phyloP scores from a whole-genome alignment of 2,329 filamentous ascomycete species.

The Exophiala aquamarina region DNA sequence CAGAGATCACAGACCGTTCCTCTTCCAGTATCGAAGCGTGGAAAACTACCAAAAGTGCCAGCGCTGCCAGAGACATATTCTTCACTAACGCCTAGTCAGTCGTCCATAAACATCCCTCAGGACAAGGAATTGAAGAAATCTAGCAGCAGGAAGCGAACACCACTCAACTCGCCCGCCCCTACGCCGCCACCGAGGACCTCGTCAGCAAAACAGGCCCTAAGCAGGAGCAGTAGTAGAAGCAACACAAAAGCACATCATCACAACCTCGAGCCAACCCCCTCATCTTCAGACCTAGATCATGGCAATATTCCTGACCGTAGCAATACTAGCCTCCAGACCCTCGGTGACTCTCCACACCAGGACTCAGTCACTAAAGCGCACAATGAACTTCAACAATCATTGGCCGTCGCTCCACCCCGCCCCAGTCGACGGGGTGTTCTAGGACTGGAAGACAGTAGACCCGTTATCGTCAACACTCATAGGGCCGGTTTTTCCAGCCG shows the following conservation, averaged over 20 bases:
- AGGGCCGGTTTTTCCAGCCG: constrained; percentile 59
- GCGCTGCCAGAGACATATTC: constrained; percentile 12
- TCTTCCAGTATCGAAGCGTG: constrained; percentile 15
- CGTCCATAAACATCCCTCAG: constrained; percentile 33
- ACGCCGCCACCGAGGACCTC: constrained; percentile 30
- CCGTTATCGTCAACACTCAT: constrained; percentile 55
- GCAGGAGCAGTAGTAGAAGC: constrained; percentile 23
- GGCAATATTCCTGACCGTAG: constrained; percentile 16
- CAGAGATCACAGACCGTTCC: constrained; percentile 23
- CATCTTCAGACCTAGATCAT: constrained; percentile 7
- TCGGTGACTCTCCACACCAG: constrained; percentile 30
- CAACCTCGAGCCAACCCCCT: constrained; percentile 6
- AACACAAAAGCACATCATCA: constrained; percentile 5
- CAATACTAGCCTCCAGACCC: constrained; percentile 27
- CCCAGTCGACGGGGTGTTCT: constrained; percentile 70
- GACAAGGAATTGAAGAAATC: constrained; percentile 30
- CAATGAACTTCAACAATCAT: constrained; percentile 19
- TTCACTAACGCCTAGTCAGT: constrained; percentile 30
- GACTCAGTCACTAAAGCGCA: constrained; percentile 27
- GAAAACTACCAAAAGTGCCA: constrained; percentile 23
- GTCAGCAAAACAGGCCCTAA: constrained; percentile 22
- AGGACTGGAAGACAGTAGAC: constrained; percentile 53
- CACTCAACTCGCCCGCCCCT: constrained; percentile 22
- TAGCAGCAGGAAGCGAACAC: constrained; percentile 35
- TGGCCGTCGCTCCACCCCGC: constrained; percentile 49